phyloP scores from a whole-genome alignment of 106 monocot genomes.

The Dioscorea alata region DNA sequence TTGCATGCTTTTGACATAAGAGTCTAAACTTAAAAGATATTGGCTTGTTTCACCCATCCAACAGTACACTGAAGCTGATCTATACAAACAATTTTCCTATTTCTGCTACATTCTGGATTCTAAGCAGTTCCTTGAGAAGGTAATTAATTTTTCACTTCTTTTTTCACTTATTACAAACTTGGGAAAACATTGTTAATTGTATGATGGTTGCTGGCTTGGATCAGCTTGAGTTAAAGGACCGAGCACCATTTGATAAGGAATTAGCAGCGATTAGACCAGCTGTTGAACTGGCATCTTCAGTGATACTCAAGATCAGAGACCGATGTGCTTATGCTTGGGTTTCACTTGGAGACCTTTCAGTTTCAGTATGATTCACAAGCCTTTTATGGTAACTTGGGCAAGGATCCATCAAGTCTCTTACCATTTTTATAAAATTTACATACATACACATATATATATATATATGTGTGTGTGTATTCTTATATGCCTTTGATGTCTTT shows the following conservation, averaged over 20 bases:
- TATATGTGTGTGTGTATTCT: no score
- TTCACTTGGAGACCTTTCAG: constrained; percentile 40
- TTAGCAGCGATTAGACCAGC: constrained; percentile 21
- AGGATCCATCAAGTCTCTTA: background rate
- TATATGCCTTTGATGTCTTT: background rate
- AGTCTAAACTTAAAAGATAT: background rate
- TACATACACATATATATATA: no score
- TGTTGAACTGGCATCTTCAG: constrained; percentile 33
- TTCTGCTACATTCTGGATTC: constrained; percentile 69
- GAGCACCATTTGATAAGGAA: constrained; percentile 46
- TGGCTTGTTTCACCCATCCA: background rate
- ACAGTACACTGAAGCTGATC: constrained; percentile 82
- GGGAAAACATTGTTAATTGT: background rate
- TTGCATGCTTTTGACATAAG: background rate
- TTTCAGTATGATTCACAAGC: constrained; percentile 7
- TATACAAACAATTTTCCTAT: constrained; percentile 86
- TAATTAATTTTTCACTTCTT: background rate
- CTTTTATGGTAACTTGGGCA: background rate
- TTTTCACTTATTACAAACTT: background rate
- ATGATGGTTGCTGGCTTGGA: background rate
- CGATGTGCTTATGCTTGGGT: constrained; percentile 80
- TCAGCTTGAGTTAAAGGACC: constrained; percentile 50
- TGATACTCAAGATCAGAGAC: constrained; percentile 56
- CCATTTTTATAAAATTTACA: background rate
- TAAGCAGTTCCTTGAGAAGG: constrained; percentile 68